phyloP scores from a whole-genome alignment of 768 basidiomycete genomes.

The Xerocomellus intermedius region DNA sequence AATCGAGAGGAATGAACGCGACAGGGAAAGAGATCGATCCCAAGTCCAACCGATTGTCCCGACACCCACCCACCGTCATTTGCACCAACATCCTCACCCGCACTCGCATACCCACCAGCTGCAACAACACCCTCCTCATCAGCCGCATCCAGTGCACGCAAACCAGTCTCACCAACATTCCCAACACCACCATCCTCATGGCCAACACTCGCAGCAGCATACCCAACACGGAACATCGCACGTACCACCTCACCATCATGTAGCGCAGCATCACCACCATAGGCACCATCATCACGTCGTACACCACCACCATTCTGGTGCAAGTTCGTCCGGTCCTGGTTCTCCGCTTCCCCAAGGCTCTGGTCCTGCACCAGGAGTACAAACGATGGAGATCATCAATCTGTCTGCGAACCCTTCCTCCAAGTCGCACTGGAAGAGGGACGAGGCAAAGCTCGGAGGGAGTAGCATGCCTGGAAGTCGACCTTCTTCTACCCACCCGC shows the following conservation, averaged over 20 bases:
- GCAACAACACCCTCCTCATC: conserved; percentile 24
- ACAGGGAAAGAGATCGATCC: conserved; percentile 32
- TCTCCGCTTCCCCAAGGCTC: conserved; percentile 36
- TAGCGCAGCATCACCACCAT: conserved; percentile 52
- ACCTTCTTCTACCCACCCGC: conserved; percentile 40
- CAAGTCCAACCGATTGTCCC: conserved; percentile 25
- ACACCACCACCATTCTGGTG: conserved; percentile 49
- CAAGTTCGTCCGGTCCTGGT: conserved; percentile 27
- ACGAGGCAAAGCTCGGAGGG: conserved; percentile 28
- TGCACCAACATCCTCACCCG: conserved; percentile 34
- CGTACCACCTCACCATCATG: conserved; percentile 43
- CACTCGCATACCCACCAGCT: conserved; percentile 37
- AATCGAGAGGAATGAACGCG: conserved; percentile 23
- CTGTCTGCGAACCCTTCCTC: conserved; percentile 35
- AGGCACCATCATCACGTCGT: conserved; percentile 40
- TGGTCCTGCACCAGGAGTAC: conserved; percentile 36
- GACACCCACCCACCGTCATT: conserved; percentile 29
- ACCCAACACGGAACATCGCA: conserved; percentile 30
- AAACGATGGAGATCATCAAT: conserved; percentile 53
- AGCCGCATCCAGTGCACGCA: conserved; percentile 28
- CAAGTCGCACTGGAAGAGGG: conserved; percentile 41
- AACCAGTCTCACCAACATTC: conserved; percentile 34
- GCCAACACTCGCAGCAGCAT: conserved; percentile 35
- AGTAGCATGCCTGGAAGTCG: conserved; percentile 33
- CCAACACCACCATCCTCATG: conserved; percentile 27